Conservation (phyloP, 805 yeast genomes). For the Kazachstania kunashirensis region DNA sequence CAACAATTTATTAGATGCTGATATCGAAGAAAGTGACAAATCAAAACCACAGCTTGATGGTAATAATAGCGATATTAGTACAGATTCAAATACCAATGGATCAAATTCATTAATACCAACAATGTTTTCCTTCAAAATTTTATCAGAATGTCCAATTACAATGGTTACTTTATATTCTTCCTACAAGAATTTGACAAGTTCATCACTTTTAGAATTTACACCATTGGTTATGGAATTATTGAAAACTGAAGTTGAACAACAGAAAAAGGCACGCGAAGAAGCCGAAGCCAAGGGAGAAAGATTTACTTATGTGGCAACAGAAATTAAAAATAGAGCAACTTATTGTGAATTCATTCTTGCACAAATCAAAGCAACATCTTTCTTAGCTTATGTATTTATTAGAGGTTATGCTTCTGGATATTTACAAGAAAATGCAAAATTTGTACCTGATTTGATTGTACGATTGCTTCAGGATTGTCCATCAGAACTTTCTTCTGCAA, state of each 20-base stretch:
- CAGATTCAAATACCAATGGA: background rate
- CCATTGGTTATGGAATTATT: slow-evolving; percentile 74
- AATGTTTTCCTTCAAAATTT: slow-evolving; percentile 75
- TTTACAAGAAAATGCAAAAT: slow-evolving; percentile 42
- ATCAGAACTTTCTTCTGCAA: slow-evolving; percentile 78
- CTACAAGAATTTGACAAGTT: slow-evolving; percentile 62
- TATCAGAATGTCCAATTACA: slow-evolving; percentile 94
- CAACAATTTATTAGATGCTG: slow-evolving; percentile 5
- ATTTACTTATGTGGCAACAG: slow-evolving; percentile 64
- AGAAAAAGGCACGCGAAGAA: slow-evolving; percentile 51
- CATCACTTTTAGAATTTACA: slow-evolving; percentile 64
- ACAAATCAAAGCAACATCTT: slow-evolving; percentile 94
- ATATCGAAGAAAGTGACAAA: slow-evolving; percentile 4
- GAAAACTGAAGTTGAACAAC: slow-evolving; percentile 73
- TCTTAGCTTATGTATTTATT: slow-evolving; percentile 82
- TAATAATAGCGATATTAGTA: slow-evolving; percentile 1
- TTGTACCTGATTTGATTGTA: slow-evolving; percentile 80
- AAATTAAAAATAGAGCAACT: slow-evolving; percentile 62
- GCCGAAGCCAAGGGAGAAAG: slow-evolving; percentile 48
- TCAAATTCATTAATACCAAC: slow-evolving; percentile 50
- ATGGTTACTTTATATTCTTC: slow-evolving; percentile 88
- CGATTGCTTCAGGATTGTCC: slow-evolving; percentile 92
- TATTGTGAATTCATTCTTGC: slow-evolving; percentile 85
- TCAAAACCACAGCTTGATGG: background rate
- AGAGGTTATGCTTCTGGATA: slow-evolving; percentile 70